These are phyloP conservation scores for Hymenoscyphus salicellus DNA, from an alignment of 2,329 filamentous ascomycete species.

Conservation along the genomic window DNA sequence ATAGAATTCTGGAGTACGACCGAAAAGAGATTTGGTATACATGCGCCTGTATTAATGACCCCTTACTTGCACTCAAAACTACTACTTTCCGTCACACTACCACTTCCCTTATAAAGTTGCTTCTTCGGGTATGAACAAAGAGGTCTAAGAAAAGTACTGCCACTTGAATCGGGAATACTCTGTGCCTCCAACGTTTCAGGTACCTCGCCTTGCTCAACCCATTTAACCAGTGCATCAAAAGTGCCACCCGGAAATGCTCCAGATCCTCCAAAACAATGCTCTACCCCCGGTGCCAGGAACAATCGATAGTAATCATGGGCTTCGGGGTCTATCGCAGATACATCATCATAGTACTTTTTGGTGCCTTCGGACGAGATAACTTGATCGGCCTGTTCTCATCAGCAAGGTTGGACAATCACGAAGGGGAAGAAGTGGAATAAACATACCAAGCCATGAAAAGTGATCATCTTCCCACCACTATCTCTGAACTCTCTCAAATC, in stretches of 20 bases:
- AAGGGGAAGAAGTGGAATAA: no score
- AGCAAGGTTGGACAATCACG: no score
- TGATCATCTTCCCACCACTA: conserved; percentile 2
- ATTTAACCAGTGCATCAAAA: conserved; percentile 10
- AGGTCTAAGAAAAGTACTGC: no score
- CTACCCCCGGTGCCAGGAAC: neutral
- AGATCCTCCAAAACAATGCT: neutral
- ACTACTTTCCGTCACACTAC: no score
- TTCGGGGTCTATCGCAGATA: neutral
- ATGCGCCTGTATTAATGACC: no score
- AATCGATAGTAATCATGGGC: neutral
- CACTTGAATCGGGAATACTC: no score
- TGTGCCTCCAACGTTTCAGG: conserved; percentile 17
- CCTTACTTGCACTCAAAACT: no score
- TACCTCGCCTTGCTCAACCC: conserved; percentile 33
- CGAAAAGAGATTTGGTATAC: no score
- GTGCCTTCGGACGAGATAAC: neutral
- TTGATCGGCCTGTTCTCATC: neutral
- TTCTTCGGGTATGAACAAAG: no score
- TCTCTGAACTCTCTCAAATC: conserved; percentile 8
- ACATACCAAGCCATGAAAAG: conserved; percentile 3
- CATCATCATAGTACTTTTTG: neutral
- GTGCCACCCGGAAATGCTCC: no score
- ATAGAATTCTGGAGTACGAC: no score
- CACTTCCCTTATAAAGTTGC: no score